These are phyloP conservation scores for Aquilaria yunnanensis DNA, from an alignment of 345 rosid genomes.

Conservation along the genomic window DNA sequence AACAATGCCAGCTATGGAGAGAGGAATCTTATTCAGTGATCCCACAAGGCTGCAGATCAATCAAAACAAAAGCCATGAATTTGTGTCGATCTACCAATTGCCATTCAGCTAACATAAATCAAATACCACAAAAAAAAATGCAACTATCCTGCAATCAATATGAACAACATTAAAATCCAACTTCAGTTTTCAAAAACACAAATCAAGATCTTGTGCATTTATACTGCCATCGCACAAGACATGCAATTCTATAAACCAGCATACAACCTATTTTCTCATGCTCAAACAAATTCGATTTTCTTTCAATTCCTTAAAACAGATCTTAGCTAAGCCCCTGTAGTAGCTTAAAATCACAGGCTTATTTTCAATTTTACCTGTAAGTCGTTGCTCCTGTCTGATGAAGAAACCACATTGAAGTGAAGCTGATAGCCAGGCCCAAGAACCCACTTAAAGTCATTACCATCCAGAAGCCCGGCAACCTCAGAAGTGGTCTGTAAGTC, in stretches of 20 bases:
- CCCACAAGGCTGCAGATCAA: conserved; percentile 79
- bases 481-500: conserved; percentile 70
- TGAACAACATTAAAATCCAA: background rate
- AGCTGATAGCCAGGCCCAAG: conserved; percentile 94
- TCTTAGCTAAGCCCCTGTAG: background rate
- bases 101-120: no score
- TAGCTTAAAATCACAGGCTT: background rate
- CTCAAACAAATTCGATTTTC: background rate
- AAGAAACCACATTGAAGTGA: conserved; percentile 99
- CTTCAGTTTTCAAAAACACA: background rate
- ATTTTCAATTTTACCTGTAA: conserved; percentile 53
- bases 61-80: conserved; percentile 14
- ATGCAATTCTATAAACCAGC: no score
- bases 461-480: conserved; percentile 79
- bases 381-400: conserved; percentile 99
- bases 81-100: no score
- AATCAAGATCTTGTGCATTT: no score
- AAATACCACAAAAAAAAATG: no score
- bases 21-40: conserved; percentile 90
- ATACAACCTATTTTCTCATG: no score
- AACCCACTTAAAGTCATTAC: conserved; percentile 89
- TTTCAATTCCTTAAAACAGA: conserved; percentile 1
- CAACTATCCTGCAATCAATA: background rate
- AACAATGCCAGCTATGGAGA: conserved; percentile 79
- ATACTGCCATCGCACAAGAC: no score